Evolutionary conservation across 331 rosid species (phyloP).

Genomic region (Telfairia occidentalis): DNA sequence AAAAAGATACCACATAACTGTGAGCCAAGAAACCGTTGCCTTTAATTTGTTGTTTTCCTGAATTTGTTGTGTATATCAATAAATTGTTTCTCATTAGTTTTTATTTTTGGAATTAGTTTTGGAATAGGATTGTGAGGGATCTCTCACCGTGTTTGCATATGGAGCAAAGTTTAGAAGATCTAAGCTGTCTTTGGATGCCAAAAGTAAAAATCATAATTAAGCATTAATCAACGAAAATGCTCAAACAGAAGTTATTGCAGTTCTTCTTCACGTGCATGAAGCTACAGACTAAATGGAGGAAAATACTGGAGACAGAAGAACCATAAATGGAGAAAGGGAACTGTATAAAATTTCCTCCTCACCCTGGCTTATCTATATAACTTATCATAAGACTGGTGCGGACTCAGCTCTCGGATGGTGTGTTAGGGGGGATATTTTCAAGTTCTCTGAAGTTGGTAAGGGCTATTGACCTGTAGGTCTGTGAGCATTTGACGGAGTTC

Average conservation of each 20-base stretch:
- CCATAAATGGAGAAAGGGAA: background rate
- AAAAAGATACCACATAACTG: background rate
- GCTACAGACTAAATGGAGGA: conserved; percentile 9
- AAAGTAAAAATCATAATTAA: conserved; percentile 6
- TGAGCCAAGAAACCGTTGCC: background rate
- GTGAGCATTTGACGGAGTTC: conserved; percentile 65
- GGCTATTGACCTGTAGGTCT: conserved; percentile 53
- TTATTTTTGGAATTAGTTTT: background rate
- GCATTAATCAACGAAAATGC: background rate
- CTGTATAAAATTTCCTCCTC: conserved; percentile 9
- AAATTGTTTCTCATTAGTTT: background rate
- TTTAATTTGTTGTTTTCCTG: background rate
- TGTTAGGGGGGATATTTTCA: conserved; percentile 37
- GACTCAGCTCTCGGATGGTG: conserved; percentile 46
- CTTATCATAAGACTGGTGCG: conserved; percentile 31
- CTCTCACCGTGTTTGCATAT: background rate
- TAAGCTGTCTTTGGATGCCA: background rate
- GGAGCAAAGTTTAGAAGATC: background rate
- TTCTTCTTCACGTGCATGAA: background rate
- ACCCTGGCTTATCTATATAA: conserved; percentile 28
- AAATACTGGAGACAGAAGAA: conserved; percentile 2
- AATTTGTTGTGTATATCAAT: background rate
- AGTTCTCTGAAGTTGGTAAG: conserved; percentile 35
- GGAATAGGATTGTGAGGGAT: background rate
- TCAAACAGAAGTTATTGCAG: background rate